These are phyloP conservation scores for Eimeria acervulina DNA, from an alignment of 169 alveolate genomes.

Conservation along the genomic window DNA sequence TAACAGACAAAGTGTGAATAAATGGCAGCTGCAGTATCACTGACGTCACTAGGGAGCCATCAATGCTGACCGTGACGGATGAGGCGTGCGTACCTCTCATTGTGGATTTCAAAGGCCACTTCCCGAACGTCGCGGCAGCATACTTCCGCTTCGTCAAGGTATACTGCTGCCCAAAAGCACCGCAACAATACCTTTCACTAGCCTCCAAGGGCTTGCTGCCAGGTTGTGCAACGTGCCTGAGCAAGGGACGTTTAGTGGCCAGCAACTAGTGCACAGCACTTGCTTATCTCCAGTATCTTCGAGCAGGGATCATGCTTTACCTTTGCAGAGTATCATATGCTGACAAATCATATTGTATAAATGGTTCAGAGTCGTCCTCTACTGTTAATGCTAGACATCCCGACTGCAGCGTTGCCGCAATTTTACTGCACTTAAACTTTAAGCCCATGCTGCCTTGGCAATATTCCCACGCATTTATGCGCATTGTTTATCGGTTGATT, in stretches of 20 bases:
- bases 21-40: not conserved
- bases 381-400: not conserved
- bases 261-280: not conserved
- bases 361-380: not conserved
- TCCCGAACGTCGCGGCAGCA: not conserved
- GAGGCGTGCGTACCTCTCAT: not conserved
- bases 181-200: not conserved
- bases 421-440: not conserved
- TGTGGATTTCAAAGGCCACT: not conserved
- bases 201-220: not conserved
- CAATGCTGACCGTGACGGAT: not conserved
- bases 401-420: not conserved
- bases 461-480: not conserved
- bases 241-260: not conserved
- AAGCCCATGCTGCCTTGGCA: not conserved
- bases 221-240: not conserved
- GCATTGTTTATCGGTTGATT: not conserved
- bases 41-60: not conserved
- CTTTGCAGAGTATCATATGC: not conserved
- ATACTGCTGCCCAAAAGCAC: too few relatives aligned
- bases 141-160: not conserved
- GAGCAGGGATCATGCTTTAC: not conserved
- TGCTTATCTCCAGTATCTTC: not conserved
- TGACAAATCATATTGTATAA: not conserved
- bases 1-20: not conserved